These are phyloP conservation scores for Cladosporium sp. DNA, from an alignment of 2,329 filamentous ascomycete genomes.

Conservation along the genomic window DNA sequence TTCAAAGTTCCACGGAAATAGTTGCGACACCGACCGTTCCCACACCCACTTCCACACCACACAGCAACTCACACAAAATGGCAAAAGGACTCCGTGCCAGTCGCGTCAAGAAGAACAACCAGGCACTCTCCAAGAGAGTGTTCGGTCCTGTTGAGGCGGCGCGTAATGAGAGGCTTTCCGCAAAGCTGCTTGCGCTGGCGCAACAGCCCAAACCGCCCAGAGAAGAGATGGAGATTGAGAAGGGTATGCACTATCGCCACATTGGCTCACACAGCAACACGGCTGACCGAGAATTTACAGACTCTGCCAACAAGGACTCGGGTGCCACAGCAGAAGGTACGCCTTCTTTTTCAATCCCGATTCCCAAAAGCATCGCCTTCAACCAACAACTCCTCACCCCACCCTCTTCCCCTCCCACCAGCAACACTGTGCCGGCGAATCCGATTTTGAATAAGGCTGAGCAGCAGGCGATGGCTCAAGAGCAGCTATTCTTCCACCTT, in stretches of 20 bases:
- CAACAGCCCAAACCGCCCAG: slow-evolving; percentile 64
- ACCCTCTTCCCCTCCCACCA: slow-evolving; percentile 10
- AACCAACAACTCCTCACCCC: slow-evolving; percentile 15
- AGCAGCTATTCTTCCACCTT: slow-evolving; percentile 34
- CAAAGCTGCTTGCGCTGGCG: slow-evolving; percentile 77
- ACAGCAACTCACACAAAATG: slow-evolving; percentile 53
- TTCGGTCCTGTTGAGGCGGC: slow-evolving; percentile 80
- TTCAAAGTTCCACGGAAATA: slow-evolving; percentile 7
- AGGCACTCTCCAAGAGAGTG: slow-evolving; percentile 71
- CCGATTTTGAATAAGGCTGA: slow-evolving; percentile 29
- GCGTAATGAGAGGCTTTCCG: slow-evolving; percentile 75
- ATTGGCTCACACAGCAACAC: not conserved
- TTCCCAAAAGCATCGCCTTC: slow-evolving; percentile 10
- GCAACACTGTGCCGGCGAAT: slow-evolving; percentile 25
- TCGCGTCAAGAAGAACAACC: slow-evolving; percentile 76
- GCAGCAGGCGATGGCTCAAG: slow-evolving; percentile 28
- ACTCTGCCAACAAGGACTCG: slow-evolving; percentile 6
- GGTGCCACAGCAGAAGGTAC: slow-evolving; percentile 10
- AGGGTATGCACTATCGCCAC: slow-evolving; percentile 25
- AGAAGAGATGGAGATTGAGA: slow-evolving; percentile 46
- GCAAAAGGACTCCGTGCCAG: slow-evolving; percentile 82
- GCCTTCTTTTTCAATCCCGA: slow-evolving; percentile 14
- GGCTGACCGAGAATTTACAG: not conserved
- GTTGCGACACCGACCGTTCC: not conserved
- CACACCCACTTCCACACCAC: not conserved